A percentile compares a stretch with the other conserved stretches of the same genome.
These are phyloP conservation scores for Chaetoceros tenuissimus DNA, from an alignment of 108 stramenopile genomes.

Conservation along the genomic window DNA sequence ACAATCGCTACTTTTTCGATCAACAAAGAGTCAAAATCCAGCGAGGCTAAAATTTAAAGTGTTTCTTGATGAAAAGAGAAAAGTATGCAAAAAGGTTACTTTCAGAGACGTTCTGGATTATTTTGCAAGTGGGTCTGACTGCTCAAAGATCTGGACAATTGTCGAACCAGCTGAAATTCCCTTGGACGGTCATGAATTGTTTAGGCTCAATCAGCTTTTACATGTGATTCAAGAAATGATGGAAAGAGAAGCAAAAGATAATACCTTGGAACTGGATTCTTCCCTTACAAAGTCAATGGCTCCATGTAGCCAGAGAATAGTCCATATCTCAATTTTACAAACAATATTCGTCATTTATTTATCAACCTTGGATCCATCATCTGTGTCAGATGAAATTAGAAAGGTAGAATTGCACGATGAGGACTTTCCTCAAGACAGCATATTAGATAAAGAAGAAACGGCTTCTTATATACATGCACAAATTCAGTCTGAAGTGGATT, in stretches of 20 bases:
- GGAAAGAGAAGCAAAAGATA: neutral
- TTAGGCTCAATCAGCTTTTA: neutral
- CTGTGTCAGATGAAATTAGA: neutral
- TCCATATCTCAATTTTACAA: neutral
- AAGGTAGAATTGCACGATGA: constrained; percentile 20
- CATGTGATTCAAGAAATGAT: neutral
- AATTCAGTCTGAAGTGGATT: constrained; percentile 48
- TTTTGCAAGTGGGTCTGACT: constrained; percentile 24
- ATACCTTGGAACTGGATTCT: too few relatives aligned
- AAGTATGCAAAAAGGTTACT: neutral
- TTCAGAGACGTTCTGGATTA: constrained; percentile 38
- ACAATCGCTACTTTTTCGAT: constrained; percentile 52
- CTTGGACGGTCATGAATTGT: constrained; percentile 10
- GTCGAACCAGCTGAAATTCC: constrained; percentile 47
- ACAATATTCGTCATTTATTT: constrained; percentile 4
- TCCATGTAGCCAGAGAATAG: neutral
- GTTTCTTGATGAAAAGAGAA: constrained; percentile 5
- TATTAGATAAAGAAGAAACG: neutral
- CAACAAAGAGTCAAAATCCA: constrained; percentile 37
- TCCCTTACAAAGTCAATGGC: too few relatives aligned
- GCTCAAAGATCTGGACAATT: constrained; percentile 42
- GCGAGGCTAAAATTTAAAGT: constrained; percentile 27
- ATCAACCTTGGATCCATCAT: constrained; percentile 2
- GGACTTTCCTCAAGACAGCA: constrained; percentile 17
- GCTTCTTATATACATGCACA: constrained; percentile 22